phyloP scores from a whole-genome alignment of 1,284 basidiomycete species.

The Ganoderma lingzhi region DNA sequence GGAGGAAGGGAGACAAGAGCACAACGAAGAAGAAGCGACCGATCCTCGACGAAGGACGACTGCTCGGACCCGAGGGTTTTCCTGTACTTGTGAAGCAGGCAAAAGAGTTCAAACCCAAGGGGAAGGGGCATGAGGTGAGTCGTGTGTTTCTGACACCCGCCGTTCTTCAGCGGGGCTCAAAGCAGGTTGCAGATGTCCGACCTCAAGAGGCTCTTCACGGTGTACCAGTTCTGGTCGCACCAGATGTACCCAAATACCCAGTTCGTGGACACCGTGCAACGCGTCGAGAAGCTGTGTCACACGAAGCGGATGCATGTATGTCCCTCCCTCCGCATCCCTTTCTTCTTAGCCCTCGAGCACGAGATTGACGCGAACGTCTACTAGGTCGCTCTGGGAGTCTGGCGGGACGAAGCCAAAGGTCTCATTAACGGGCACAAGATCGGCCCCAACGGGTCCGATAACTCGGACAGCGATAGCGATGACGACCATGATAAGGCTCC shows the following conservation, averaged over 20 bases:
- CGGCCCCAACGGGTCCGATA: conserved; percentile 43
- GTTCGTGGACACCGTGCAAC: conserved; percentile 83
- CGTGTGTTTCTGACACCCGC: not conserved
- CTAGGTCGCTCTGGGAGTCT: conserved; percentile 75
- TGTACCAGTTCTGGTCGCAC: conserved; percentile 95
- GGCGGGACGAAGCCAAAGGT: conserved; percentile 77
- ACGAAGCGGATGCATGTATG: conserved; percentile 84
- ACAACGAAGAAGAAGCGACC: conserved; percentile 50
- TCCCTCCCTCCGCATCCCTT: conserved; percentile 19
- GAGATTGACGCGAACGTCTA: conserved; percentile 9
- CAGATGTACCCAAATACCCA: conserved; percentile 87
- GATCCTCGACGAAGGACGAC: conserved; percentile 75
- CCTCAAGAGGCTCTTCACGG: conserved; percentile 77
- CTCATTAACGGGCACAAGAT: conserved; percentile 45
- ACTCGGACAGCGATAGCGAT: conserved; percentile 39
- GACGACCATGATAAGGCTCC: conserved; percentile 28
- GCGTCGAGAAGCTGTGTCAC: conserved; percentile 88
- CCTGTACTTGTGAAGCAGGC: conserved; percentile 77
- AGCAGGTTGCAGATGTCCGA: conserved; percentile 66
- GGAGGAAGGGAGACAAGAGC: conserved; percentile 45
- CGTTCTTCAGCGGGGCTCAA: not conserved
- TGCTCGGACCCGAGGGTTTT: conserved; percentile 80
- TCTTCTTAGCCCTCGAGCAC: not conserved
- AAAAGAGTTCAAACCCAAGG: conserved; percentile 79
- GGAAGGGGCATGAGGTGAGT: conserved; percentile 90